Evolutionary conservation across 352 stramenopile genomes (phyloP).

Genomic region (Peronospora farinosa): DNA sequence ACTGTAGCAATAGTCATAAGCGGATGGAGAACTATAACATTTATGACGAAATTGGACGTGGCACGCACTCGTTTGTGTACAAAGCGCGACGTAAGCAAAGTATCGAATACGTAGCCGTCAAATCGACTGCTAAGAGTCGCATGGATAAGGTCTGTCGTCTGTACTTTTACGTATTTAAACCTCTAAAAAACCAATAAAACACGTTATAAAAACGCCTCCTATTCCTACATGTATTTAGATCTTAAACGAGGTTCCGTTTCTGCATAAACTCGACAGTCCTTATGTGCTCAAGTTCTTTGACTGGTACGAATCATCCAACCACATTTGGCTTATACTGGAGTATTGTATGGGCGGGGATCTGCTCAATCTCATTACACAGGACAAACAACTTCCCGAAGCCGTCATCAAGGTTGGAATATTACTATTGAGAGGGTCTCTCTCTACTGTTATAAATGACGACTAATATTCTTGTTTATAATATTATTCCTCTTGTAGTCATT

Average conservation of each 20-base stretch:
- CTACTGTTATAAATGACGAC: too few relatives aligned
- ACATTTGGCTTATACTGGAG: constrained; percentile 94
- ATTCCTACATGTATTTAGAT: constrained; percentile 45
- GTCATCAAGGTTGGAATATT: constrained; percentile 48
- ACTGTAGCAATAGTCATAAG: too few relatives aligned
- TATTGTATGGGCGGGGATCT: constrained; percentile 90
- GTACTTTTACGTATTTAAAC: neutral
- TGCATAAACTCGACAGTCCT: constrained; percentile 81
- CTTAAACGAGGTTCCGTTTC: constrained; percentile 82
- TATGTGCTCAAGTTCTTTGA: constrained; percentile 91
- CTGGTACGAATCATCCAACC: constrained; percentile 94
- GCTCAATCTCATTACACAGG: constrained; percentile 86
- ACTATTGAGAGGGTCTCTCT: too few relatives aligned
- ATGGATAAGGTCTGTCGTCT: constrained; percentile 82
- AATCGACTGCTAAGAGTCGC: constrained; percentile 87
- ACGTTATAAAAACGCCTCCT: neutral
- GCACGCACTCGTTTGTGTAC: constrained; percentile 89
- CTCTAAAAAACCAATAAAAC: too few relatives aligned
- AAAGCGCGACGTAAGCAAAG: constrained; percentile 88
- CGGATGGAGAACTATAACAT: constrained; percentile 96
- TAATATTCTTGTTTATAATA: neutral
- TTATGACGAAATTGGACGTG: constrained; percentile 89
- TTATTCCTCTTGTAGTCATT: constrained; percentile 39
- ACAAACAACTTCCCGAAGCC: constrained; percentile 74
- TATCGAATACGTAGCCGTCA: constrained; percentile 92